Evolutionary conservation across 2,329 filamentous ascomycete species (phyloP), one percentile per base, ranked within the genome.

Genomic region (Taxawa tesnikishii): DNA sequence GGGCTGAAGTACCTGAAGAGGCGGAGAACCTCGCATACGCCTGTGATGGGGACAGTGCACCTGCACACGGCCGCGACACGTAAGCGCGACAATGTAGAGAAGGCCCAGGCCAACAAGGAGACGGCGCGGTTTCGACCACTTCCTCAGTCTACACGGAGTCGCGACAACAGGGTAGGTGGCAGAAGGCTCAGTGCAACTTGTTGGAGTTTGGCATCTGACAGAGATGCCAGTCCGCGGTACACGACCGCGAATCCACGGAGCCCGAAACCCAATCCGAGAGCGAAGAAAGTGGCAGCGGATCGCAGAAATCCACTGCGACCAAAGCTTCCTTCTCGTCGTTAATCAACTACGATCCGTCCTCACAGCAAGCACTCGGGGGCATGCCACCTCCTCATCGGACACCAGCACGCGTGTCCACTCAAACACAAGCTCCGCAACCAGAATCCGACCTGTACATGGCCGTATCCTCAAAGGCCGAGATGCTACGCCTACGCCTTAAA

Each of bases 401-500:
- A 14, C 16, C 21, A 13, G 10, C 23, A 26, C 29, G 29, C 11
- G 18, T 29, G n/a, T 18, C 15, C 12, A 15, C 23, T 8, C 19
- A 8, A 8, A 8, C 19, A 23, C 8, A 23, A 23, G n/a, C 30
- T 10, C 18, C 15, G 15, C 29, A 21, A n/a, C 12, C n/a, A 31
- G 15, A 13, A 25, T 6, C 9, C 15, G 21, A 32, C 5, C 30
- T 16, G 8, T 15, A 16, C 18, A 28, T 15, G 29, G 34, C 17
- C 25, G 19, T 2, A 69, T 71, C 31, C 16, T 47, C 44, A 7
- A 33, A 40, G 55, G 76, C 75, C 13, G 70, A 79, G 47, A 70
- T 74, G 29, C 62, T 85, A 27, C 69, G 69, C 31, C 65, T 83
- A 7, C 70, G 79, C n/a, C 69, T 87, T 11, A 66, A 70, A 16